Evolutionary conservation across 179 eudicot species (phyloP).

Genomic region (Pouteria campechiana): DNA sequence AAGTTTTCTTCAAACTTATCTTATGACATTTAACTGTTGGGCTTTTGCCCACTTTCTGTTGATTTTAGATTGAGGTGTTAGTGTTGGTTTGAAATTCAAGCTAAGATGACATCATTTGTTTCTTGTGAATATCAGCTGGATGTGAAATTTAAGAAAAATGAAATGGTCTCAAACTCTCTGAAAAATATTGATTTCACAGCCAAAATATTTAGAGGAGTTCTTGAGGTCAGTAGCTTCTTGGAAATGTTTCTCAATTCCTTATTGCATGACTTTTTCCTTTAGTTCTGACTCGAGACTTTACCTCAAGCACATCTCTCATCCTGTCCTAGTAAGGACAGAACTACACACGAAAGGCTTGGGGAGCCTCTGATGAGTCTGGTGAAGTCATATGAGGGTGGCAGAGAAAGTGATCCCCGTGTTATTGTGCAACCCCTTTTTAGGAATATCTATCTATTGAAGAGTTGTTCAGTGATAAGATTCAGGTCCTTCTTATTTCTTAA

Average conservation of each 20-base stretch:
- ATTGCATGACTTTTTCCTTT: no score
- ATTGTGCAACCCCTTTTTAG: slow-evolving; percentile 87
- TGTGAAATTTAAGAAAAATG: slow-evolving; percentile 53
- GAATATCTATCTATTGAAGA: slow-evolving; percentile 84
- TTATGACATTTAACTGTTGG: no score
- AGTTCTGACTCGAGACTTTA: no score
- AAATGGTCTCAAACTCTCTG: slow-evolving; percentile 35
- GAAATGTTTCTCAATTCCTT: no score
- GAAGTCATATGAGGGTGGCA: slow-evolving; percentile 96
- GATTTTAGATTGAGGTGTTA: no score
- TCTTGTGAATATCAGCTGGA: slow-evolving; percentile 60
- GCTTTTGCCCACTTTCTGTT: no score
- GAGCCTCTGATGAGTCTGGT: slow-evolving; percentile 93
- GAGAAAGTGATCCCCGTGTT: slow-evolving; percentile 94
- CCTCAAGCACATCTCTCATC: slow-evolving; percentile 63
- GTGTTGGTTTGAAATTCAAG: no score
- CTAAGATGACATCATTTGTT: no score
- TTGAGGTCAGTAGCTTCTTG: slow-evolving; percentile 91
- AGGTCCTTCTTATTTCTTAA: no score
- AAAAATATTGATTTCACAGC: slow-evolving; percentile 91
- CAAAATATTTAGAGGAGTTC: slow-evolving; percentile 59
- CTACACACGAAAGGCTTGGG: slow-evolving; percentile 85
- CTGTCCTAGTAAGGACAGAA: slow-evolving; percentile 75
- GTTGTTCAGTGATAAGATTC: slow-evolving; percentile 87
- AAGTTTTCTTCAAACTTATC: slow-evolving; percentile 32